Base-by-base conservation (phyloP, 768 basidiomycete genomes). In the Macrocybe gigantea region DNA sequence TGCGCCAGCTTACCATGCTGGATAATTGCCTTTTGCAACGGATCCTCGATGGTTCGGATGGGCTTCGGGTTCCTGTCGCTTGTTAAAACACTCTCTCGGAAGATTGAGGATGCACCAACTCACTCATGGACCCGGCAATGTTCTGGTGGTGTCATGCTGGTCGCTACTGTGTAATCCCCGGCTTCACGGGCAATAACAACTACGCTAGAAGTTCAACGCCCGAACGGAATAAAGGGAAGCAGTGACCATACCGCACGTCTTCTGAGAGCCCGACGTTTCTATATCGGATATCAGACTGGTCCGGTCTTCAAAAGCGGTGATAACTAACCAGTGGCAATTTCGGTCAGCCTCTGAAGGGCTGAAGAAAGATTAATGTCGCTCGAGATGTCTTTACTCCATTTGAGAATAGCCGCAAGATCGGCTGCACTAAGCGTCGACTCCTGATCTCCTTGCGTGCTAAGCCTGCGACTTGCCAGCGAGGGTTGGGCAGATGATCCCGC, bases 381-480 rank as follows among this genome's bases (percentile, higher is more conserved):
- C 0, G 84, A 83, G 10, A 88, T 85, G 46, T 83, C 80, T 59
- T 84, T 83, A 55, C 81, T 85, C 79, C 83, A 85, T 55, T 80
- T 83, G 32, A 87, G 69, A 43, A 88, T 85, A 0, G 82, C 79
- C 15, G 79, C 79, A 9, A 86, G 65, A 58, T 86, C 82, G 41
- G 76, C 68, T 11, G 82, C 81, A 50, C 72, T 71, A 34, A 85
- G 58, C n/a, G 72, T 75, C 1, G 75, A 73, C 44, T 81, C 80
- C 51, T 79, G 78, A 43, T 78, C 77, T 38, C 79, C 77, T 3
- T 68, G 68, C 11, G 61, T 54, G 40, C 71, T 69, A 34, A 59
- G 46, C 50, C 61, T 72, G 34, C 55, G 54, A 15, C 59, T 56
- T 49, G 57, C 65, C 47, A 65, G 55, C 15, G 53, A 53, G n/a